Base-by-base conservation (phyloP, 345 rosid genomes). In the Carallia brachiata region DNA sequence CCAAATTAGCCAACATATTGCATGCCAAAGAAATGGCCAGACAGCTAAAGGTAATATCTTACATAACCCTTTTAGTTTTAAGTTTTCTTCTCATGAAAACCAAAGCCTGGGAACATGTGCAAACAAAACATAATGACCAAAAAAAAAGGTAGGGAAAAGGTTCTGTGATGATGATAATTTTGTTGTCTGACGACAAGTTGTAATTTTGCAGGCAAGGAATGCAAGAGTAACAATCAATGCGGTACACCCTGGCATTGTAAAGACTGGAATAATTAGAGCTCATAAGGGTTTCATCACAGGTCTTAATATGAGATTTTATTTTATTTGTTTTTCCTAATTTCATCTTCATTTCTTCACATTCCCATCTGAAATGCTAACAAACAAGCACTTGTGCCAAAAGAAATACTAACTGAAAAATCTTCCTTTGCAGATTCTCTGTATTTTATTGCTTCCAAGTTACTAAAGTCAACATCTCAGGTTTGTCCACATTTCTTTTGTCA, bases 221-320 rank as follows among this genome's bases (percentile, higher is more conserved):
- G 97, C 96, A 63, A 80, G 83, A 61, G 92, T 94, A 27, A 86
- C 89, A n/a, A 86, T 90, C 61, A 94, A 91, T 74, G 93, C 93
- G 37, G 95, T 91, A 40, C 98, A 94, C 74, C 98, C 98, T 60
- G 98, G 98, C 36, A 86, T 94, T 6, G 88, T 94, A 12, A 94
- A 94, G 83, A 94, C 97, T 19, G 98, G 96, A 47, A 94, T 94
- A 55, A 83, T 94, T 40, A 84, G 95, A 80, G 98, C 89, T 36
- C 96, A 91, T 47, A 87, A 87, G 70, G 87, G 95, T 31, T 78
- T 91, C 57, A 73, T 94, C 63, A 94, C 97, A 79, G 97, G 98
- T 85, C 61, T 71, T 60, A 62, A 63, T 44, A 6, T 50, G 7
- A 56, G 57, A 17, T 28, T 7, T 8, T 0, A 31, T 2, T 4